Evolutionary conservation across 306 rosid genomes (phyloP), one percentile per base, ranked within the genome.

Genomic region (Cucurbita pepo): DNA sequence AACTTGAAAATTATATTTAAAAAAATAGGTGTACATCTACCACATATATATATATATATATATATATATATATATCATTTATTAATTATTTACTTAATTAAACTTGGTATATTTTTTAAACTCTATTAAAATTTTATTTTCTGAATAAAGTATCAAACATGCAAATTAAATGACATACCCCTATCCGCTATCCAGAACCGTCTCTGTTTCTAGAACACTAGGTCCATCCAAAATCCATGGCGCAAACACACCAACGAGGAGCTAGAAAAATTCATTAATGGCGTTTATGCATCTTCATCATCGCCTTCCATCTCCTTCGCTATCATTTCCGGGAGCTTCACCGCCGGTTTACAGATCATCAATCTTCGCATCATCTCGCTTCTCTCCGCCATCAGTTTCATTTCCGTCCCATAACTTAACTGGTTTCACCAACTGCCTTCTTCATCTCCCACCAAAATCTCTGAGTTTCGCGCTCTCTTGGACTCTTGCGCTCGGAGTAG

Each of bases 401-500:
- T 10, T 71, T 44, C 18, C 77, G 15, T 34, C 51, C 5, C 77
- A 72, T 80, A 62, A 22, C n/a, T 73, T 56, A 10, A 72, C 74
- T 60, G 77, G 70, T 44, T 43, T 45, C 75, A 47, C 22, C 61
- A 51, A 77, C 21, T 72, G 80, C 72, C 36, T 83, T 51, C 45
- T 81, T 16, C 74, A 77, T 50, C 37, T 82, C 25, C 80, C 71
- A 43, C 79, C 81, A 16, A 88, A 85, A 56, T 79, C 97, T 56
- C 75, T 86, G 40, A 86, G 78, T 50, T 82, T 84, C 34, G 84
- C 81, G 71, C 84, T 94, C 51, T 85, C 97, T 0, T 91, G 88
- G 9, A 89, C 88, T 38, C 85, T 94, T 61, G 79, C 96, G 5
- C 85, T 90, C 36, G 90, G 88, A 16, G 41, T 89, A 10, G 77